Conservation (phyloP, 192 early-diverging fungal species). For the Dissophora ornata region DNA sequence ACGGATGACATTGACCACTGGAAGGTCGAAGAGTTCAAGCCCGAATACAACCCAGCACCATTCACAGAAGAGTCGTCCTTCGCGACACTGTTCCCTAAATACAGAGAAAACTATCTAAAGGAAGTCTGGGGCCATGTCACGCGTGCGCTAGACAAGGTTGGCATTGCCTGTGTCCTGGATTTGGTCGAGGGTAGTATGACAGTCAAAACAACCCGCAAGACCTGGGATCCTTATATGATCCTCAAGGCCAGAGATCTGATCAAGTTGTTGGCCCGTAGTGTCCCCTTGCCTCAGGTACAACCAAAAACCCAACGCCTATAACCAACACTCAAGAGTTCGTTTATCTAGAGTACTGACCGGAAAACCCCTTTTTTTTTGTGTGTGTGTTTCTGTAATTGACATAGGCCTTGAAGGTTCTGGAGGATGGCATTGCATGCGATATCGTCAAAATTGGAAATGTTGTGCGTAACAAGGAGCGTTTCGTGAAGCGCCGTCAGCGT, state of each 20-base stretch:
- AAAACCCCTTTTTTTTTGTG: too few species aligned
- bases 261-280: constrained; percentile 93
- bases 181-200: constrained; percentile 98
- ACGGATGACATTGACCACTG: constrained; percentile 94
- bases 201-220: constrained; percentile 95
- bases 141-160: constrained; percentile 80
- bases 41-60: constrained; percentile 73
- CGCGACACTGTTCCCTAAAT: constrained; percentile 98
- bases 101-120: constrained; percentile 92
- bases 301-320: too few species aligned
- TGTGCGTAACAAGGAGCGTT: constrained; percentile 95
- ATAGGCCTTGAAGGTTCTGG: constrained; percentile 86
- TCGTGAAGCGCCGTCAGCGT: constrained; percentile 95
- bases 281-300: constrained; percentile 92
- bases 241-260: constrained; percentile 95
- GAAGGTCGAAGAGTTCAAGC: constrained; percentile 89
- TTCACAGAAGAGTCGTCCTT: constrained; percentile 97
- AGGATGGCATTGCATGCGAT: constrained; percentile 93
- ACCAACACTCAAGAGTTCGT: too few species aligned
- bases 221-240: constrained; percentile 94
- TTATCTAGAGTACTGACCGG: too few species aligned
- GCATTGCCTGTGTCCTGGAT: constrained; percentile 90
- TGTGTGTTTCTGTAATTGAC: background rate
- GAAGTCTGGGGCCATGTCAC: constrained; percentile 94
- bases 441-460: constrained; percentile 98